Evolutionary conservation across 805 yeast species (phyloP), one percentile per base, ranked within the genome.

Genomic region (Diddensiella santjacobensis): DNA sequence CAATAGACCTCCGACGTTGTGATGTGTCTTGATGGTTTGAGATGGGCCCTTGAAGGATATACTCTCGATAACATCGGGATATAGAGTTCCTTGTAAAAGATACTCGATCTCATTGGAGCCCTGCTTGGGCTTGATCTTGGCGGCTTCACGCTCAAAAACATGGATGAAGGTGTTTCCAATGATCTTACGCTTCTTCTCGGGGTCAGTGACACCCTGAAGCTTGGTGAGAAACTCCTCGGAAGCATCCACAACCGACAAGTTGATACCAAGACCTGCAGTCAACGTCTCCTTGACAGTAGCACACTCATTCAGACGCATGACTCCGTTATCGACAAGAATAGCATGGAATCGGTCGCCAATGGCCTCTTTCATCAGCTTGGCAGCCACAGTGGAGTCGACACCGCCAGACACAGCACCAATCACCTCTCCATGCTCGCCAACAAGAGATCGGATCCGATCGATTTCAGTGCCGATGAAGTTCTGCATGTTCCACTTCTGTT

Each of bases 331-430:
- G 55, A 93, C 99, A 65, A 88, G 79, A 62, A 93, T 90, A 51
- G 99, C 99, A 64, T 93, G 99, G 85, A 93, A 93, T 69, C 99
- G 81, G 64, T 87, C 93, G 66, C 99, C 99, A 69, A 93, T 93
- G 57, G 99, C 99, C 74, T 87, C 96, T 57, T 88, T 84, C 96
- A 93, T 85, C 66, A 93, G 79, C 77, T 91, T 93, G 57, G 99
- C 97, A 58, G 97, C 99, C 52, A 93, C 99, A 42, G 99, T 93
- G 45, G 99, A 93, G 72, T 93, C 99, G 55, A 93, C 99, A 75
- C 99, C 99, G 64, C 99, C 99, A 45, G 96, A 88, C 57, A 93
- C 99, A 48, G 99, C 99, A 72, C 99, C 99, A 65, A 93, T 93
- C 56, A 93, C 99, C 73, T 93, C 98, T 49, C 96, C 98, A 49